These are phyloP conservation scores for Mesembryanthemum crystallinum DNA, from an alignment of 148 eudicot genomes.

Conservation along the genomic window DNA sequence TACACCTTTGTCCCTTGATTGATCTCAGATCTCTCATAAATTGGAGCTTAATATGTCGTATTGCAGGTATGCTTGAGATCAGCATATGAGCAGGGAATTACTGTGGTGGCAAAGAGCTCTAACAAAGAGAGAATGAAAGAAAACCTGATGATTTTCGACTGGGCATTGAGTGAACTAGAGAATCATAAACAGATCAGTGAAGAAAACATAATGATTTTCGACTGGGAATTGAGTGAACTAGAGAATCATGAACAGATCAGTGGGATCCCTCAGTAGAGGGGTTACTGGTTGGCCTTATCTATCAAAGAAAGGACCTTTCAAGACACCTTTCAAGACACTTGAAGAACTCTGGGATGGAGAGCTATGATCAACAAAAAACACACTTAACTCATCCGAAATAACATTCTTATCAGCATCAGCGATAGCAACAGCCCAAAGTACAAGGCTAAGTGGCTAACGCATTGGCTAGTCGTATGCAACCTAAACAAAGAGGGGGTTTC, in stretches of 20 bases:
- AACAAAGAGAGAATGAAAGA: constrained; percentile 70
- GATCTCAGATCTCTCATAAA: neutral
- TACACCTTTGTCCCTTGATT: too few species aligned
- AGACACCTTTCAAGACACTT: constrained; percentile 39
- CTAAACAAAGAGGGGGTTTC: too few species aligned
- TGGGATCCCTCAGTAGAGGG: constrained; percentile 59
- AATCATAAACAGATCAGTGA: constrained; percentile 48
- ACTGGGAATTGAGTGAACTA: constrained; percentile 53
- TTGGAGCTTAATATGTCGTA: neutral
- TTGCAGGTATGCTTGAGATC: constrained; percentile 69
- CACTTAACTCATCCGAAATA: neutral
- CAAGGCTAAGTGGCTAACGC: too few species aligned
- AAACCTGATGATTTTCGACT: constrained; percentile 60
- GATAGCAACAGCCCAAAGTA: too few species aligned
- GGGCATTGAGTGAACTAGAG: constrained; percentile 53
- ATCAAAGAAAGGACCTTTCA: constrained; percentile 40
- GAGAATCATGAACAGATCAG: constrained; percentile 55
- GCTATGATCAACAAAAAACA: constrained; percentile 15
- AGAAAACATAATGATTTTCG: too few species aligned
- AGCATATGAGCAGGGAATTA: constrained; percentile 72
- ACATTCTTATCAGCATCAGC: too few species aligned
- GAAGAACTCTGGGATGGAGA: constrained; percentile 52
- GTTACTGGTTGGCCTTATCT: constrained; percentile 46
- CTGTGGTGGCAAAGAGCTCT: constrained; percentile 61
- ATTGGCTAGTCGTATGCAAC: too few species aligned